These are phyloP conservation scores for Mortierella sp. DNA, from an alignment of 371 early-diverging fungal species.

Conservation along the genomic window DNA sequence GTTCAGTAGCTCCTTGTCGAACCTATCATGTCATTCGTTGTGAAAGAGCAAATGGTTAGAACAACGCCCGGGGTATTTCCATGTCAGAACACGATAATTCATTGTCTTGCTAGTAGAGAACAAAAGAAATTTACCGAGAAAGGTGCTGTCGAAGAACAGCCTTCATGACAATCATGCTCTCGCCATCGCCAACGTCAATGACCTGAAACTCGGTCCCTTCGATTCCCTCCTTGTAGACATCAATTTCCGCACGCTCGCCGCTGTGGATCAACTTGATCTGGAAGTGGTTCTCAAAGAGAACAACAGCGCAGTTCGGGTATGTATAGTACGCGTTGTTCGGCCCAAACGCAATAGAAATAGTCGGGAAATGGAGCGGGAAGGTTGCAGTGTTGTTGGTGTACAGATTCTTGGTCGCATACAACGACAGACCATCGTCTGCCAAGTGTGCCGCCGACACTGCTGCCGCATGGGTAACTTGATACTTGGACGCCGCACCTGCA, in stretches of 20 bases:
- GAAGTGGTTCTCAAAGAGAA: constrained; percentile 65
- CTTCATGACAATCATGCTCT: constrained; percentile 66
- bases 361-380: constrained; percentile 67
- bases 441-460: constrained; percentile 6
- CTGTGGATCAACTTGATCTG: constrained; percentile 65
- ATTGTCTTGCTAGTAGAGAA: background rate
- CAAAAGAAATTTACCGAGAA: constrained; percentile 37
- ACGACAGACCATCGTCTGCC: constrained; percentile 37
- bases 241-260: constrained; percentile 62
- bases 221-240: constrained; percentile 65
- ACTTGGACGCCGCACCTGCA: constrained; percentile 17
- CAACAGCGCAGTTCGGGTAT: constrained; percentile 73
- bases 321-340: constrained; percentile 60
- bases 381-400: constrained; percentile 56
- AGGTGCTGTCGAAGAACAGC: constrained; percentile 56
- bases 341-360: constrained; percentile 71
- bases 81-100: background rate
- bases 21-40: constrained; percentile 23
- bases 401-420: constrained; percentile 40
- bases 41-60: background rate
- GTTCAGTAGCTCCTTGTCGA: constrained; percentile 60
- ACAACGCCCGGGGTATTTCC: background rate
- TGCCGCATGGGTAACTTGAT: constrained; percentile 19
- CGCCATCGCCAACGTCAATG: constrained; percentile 58
- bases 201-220: constrained; percentile 62